Evolutionary conservation across 192 early-diverging fungal genomes (phyloP).

Genomic region (Oehlia diaphana): DNA sequence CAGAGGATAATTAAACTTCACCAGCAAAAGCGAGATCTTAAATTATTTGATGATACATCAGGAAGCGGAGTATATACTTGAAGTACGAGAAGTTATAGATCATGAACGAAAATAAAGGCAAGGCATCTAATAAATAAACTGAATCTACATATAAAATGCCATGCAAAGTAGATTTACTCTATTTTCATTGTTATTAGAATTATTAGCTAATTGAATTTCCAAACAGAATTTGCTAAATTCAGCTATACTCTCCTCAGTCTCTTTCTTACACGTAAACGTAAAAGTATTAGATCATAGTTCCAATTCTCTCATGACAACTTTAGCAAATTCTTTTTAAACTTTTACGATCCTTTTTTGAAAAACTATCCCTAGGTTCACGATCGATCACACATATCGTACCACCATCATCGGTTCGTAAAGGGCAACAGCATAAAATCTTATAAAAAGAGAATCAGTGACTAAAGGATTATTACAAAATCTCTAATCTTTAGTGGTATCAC

Average conservation of each 20-base stretch:
- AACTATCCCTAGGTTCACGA: conserved; percentile 37
- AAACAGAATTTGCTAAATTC: conserved; percentile 34
- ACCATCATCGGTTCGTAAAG: conserved; percentile 40
- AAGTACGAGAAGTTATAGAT: background rate
- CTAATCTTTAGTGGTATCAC: conserved; percentile 47
- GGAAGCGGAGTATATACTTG: background rate
- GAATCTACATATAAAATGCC: conserved; percentile 18
- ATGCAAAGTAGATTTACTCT: background rate
- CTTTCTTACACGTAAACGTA: conserved; percentile 44
- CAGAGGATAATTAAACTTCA: too few species aligned
- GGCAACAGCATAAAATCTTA: conserved; percentile 54
- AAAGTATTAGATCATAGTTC: conserved; percentile 47
- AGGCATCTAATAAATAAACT: conserved; percentile 20
- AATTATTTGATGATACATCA: background rate
- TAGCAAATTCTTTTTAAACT: conserved; percentile 44
- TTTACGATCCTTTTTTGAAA: conserved; percentile 34
- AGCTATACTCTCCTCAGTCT: conserved; percentile 40
- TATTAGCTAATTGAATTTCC: background rate
- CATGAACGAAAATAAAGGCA: background rate
- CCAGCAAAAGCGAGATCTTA: background rate
- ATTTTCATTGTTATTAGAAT: background rate
- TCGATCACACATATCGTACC: conserved; percentile 52
- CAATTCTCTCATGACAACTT: conserved; percentile 46
- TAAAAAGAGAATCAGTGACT: conserved; percentile 32
- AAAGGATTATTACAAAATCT: conserved; percentile 48